phyloP scores from a whole-genome alignment of 164 flowering plant genomes.

The Stephania japonica region DNA sequence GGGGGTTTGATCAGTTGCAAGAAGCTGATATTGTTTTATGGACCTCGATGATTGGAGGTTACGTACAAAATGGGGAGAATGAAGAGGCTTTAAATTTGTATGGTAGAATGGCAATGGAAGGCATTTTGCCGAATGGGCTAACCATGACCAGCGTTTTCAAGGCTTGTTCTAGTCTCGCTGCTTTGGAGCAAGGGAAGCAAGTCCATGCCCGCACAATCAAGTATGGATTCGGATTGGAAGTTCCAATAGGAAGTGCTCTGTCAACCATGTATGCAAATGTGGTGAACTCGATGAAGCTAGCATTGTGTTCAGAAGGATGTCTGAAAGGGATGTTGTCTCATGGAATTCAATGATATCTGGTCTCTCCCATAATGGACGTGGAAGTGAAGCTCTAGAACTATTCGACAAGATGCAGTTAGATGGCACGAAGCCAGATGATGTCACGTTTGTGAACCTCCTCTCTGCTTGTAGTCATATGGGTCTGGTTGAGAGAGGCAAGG shows the following conservation, averaged over 20 bases:
- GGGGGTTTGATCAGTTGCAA: conserved; percentile 53
- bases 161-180: conserved; percentile 74
- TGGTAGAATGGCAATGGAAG: conserved; percentile 57
- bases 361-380: conserved; percentile 68
- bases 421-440: conserved; percentile 56
- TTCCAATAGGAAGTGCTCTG: conserved; percentile 71
- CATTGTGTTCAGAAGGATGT: conserved; percentile 52
- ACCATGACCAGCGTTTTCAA: conserved; percentile 75
- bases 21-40: conserved; percentile 73
- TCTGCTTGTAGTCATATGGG: conserved; percentile 90
- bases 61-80: conserved; percentile 73
- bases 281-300: conserved; percentile 61
- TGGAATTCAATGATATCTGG: conserved; percentile 93
- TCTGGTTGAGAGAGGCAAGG: conserved; percentile 58
- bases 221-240: conserved; percentile 53
- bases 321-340: conserved; percentile 50
- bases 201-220: conserved; percentile 61
- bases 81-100: conserved; percentile 63
- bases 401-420: conserved; percentile 60
- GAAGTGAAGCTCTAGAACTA: conserved; percentile 55
- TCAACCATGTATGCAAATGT: conserved; percentile 82
- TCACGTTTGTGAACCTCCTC: conserved; percentile 72
- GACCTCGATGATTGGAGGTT: conserved; percentile 86
- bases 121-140: conserved; percentile 60
- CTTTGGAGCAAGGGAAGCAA: conserved; percentile 80